phyloP scores from a whole-genome alignment of 73 alveolate species.

The Uronychia binucleata region DNA sequence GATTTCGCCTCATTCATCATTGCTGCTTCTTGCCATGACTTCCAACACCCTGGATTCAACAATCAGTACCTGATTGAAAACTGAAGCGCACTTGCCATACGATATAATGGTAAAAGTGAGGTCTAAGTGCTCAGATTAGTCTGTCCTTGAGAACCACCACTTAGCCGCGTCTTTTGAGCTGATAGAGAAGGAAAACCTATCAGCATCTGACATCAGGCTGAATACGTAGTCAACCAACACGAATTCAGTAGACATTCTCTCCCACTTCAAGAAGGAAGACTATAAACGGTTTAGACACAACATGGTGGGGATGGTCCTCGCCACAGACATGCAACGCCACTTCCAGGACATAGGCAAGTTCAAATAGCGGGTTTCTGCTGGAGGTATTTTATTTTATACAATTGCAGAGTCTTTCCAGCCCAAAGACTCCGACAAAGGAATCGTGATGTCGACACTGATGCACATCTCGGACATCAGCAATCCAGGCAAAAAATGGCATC shows the following conservation, averaged over 20 bases:
- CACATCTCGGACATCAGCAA: slow-evolving; percentile 57
- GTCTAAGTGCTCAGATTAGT: slow-evolving; percentile 26
- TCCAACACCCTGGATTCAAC: slow-evolving; percentile 37
- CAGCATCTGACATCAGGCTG: slow-evolving; percentile 19
- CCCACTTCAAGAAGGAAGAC: slow-evolving; percentile 48
- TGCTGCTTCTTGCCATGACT: slow-evolving; percentile 20
- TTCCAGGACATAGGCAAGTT: slow-evolving; percentile 38
- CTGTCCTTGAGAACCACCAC: slow-evolving; percentile 84
- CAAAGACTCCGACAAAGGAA: background rate
- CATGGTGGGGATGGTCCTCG: slow-evolving; percentile 34
- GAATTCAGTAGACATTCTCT: slow-evolving; percentile 46
- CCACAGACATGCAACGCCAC: slow-evolving; percentile 53
- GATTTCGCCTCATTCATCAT: slow-evolving; percentile 13
- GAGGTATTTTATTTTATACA: slow-evolving; percentile 2
- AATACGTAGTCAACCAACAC: background rate
- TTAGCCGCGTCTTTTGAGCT: slow-evolving; percentile 75
- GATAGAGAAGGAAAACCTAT: slow-evolving; percentile 48
- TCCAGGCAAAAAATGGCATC: slow-evolving; percentile 63
- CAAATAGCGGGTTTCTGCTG: background rate
- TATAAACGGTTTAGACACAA: slow-evolving; percentile 11
- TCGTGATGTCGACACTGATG: slow-evolving; percentile 14
- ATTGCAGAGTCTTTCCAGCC: slow-evolving; percentile 39
- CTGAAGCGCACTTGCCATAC: background rate
- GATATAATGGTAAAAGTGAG: slow-evolving; percentile 33
- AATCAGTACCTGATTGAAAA: slow-evolving; percentile 13